phyloP scores from a whole-genome alignment of 768 basidiomycete species.

The Psilocybe cubensis region DNA sequence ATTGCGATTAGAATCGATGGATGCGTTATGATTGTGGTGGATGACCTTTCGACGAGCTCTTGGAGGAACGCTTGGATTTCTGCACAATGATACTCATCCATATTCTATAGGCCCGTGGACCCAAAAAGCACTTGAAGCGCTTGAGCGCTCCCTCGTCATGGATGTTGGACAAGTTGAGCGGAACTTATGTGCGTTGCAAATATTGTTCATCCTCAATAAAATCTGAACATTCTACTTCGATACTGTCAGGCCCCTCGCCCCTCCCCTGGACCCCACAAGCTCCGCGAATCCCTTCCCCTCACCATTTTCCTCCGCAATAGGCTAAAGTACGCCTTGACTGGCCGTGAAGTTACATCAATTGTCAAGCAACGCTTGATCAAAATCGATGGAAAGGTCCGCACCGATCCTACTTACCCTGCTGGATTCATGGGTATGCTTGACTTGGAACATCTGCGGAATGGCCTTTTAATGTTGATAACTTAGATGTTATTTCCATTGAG shows the following conservation, averaged over 20 bases:
- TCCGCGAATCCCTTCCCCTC: slow-evolving; percentile 96
- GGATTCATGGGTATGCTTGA: slow-evolving; percentile 89
- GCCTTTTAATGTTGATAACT: slow-evolving; percentile 2
- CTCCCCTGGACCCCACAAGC: slow-evolving; percentile 98
- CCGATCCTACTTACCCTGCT: slow-evolving; percentile 94
- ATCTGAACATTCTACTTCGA: slow-evolving; percentile 12
- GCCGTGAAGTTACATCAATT: slow-evolving; percentile 93
- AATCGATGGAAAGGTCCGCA: slow-evolving; percentile 98
- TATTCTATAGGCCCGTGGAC: slow-evolving; percentile 82
- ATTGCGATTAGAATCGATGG: slow-evolving; percentile 36
- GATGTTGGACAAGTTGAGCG: slow-evolving; percentile 99
- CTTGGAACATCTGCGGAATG: background rate
- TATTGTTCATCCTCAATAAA: slow-evolving; percentile 3
- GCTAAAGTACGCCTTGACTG: slow-evolving; percentile 98
- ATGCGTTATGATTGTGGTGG: slow-evolving; percentile 37
- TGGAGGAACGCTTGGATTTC: slow-evolving; percentile 13
- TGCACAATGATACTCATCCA: slow-evolving; percentile 27
- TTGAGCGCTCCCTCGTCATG: slow-evolving; percentile 96
- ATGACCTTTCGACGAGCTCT: slow-evolving; percentile 39
- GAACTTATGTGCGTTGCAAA: slow-evolving; percentile 75
- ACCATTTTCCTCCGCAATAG: slow-evolving; percentile 98
- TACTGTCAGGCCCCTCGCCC: slow-evolving; percentile 84
- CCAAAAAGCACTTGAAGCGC: slow-evolving; percentile 99
- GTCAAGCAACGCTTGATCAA: slow-evolving; percentile 97
- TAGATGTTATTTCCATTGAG: slow-evolving; percentile 96